Evolutionary conservation across 179 eudicot species (phyloP), one percentile per base, ranked within the genome.

Genomic region (Patellifolia procumbens): DNA sequence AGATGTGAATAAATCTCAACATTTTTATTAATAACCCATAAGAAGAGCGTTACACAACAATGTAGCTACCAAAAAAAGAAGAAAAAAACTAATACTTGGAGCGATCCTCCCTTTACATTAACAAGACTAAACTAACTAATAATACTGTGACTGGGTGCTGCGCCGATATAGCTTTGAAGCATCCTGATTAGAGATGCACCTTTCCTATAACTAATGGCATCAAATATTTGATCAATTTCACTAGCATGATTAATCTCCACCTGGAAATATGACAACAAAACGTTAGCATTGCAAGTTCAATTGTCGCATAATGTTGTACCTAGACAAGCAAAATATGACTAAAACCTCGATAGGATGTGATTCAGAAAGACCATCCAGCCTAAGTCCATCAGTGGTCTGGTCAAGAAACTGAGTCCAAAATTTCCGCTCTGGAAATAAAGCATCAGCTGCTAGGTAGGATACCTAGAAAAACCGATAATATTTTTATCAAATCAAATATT

Each of bases 361-460:
- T 85, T 96, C 99, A 62, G 96, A 83, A 82, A 95, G 98, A 58
- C 92, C 97, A 82, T 96, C 99, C 81, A 96, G 83, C 71, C 97
- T 86, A 83, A 93, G 99, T 74, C 99, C 99, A 76, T 89, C 92
- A 15, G 94, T 86, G 74, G 87, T 86, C 85, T 93, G 92, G 20
- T 90, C 97, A 82, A 93, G 91, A 85, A 96, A 96, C 81, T 96
- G 99, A 76, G 96, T 96, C 99, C 99, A 96, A 73, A 93, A 91
- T 81, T 96, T 85, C 99, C 99, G 93, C 68, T 91, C 97, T 20
- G 99, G 99, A 79, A 96, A 93, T 79, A 93, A 77, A 85, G 83
- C 89, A 88, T 96, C 97, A 76, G 87, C 85, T 39, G 98, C 94
- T 79, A 96, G 82, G 86, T 93, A 93, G 82, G 96, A 90, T 62